Conservation (phyloP, 352 stramenopile species). For the Paralagenidium karlingii region DNA sequence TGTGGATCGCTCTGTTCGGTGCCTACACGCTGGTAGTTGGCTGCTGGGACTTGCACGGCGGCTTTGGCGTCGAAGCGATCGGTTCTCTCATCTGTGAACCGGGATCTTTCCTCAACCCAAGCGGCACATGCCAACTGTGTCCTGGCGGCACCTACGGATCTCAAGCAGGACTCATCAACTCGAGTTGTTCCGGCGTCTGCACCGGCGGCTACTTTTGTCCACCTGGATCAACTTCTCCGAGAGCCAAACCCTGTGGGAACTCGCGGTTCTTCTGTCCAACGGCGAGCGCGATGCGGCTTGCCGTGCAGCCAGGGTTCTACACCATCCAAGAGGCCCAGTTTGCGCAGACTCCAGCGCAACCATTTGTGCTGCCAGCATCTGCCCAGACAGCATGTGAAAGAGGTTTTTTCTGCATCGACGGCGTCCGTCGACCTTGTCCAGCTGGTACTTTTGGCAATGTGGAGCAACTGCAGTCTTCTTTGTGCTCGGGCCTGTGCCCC, state of each 20-base stretch:
- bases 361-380: too few species aligned
- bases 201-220: constrained; percentile 39
- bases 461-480: constrained; percentile 30
- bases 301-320: constrained; percentile 48
- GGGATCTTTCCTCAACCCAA: too few species aligned
- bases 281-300: constrained; percentile 22
- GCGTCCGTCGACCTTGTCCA: constrained; percentile 54
- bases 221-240: constrained; percentile 38
- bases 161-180: constrained; percentile 16
- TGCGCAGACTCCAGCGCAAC: too few species aligned
- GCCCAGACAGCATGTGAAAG: too few species aligned
- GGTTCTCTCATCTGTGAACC: too few species aligned
- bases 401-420: constrained; percentile 44
- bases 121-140: constrained; percentile 27
- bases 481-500: too few species aligned
- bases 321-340: too few species aligned
- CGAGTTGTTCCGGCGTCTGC: constrained; percentile 34
- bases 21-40: too few species aligned
- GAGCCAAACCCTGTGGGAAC: constrained; percentile 24
- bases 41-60: too few species aligned
- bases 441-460: constrained; percentile 63
- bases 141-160: constrained; percentile 33
- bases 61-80: too few species aligned
- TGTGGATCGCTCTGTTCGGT: too few species aligned
- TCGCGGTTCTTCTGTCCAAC: constrained; percentile 43